A percentile compares a stretch with the other conserved stretches of the same genome.
Evolutionary conservation across 441 rosid genomes (phyloP).

Genomic region (Jatropha podagrica): DNA sequence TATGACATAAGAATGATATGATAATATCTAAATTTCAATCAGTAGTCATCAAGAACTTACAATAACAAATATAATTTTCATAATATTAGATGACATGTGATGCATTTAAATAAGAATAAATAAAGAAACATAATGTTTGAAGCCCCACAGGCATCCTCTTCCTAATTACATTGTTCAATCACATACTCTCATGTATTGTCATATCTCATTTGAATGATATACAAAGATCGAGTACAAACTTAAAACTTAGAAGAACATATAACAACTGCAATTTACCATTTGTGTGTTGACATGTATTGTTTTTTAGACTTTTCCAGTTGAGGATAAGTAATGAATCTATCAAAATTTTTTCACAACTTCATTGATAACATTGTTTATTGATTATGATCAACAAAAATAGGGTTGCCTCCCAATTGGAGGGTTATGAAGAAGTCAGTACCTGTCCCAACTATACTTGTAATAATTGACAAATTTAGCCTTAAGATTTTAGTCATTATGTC

Average conservation of each 20-base stretch:
- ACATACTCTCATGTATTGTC: background rate
- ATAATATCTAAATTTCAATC: background rate
- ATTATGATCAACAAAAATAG: background rate
- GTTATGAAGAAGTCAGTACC: background rate
- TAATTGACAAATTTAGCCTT: background rate
- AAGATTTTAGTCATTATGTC: background rate
- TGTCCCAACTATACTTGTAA: background rate
- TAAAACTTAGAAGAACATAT: background rate
- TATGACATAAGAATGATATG: background rate
- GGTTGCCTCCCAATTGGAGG: background rate
- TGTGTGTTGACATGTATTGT: background rate
- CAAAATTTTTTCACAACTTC: background rate
- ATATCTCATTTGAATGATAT: background rate
- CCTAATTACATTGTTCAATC: background rate
- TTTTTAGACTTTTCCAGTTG: background rate
- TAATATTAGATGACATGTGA: background rate
- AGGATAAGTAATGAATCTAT: background rate
- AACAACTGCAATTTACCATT: background rate
- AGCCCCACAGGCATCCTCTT: background rate
- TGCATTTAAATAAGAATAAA: background rate
- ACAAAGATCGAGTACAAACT: background rate
- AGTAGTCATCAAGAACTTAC: background rate
- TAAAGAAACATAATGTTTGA: background rate
- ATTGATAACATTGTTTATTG: background rate
- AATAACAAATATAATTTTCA: background rate